Conservation (phyloP, 2,329 filamentous ascomycete genomes). For the Xylaria multiplex region DNA sequence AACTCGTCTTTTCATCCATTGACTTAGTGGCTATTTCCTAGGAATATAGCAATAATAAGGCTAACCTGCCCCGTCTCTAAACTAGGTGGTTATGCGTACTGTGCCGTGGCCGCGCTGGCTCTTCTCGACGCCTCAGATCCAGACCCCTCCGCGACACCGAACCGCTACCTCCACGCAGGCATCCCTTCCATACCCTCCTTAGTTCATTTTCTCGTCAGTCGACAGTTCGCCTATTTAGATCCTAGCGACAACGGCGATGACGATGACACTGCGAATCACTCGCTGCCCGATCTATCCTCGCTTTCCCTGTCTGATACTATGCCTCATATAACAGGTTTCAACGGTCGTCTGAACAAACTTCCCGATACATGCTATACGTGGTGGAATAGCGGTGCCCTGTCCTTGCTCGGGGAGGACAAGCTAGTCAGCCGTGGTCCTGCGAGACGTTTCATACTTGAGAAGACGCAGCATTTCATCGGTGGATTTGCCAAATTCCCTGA, state of each 20-base stretch:
- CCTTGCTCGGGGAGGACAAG: constrained; percentile 67
- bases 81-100: constrained; percentile 88
- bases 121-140: constrained; percentile 73
- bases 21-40: neutral
- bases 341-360: constrained; percentile 89
- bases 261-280: constrained; percentile 53
- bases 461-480: constrained; percentile 87
- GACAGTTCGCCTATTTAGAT: constrained; percentile 68
- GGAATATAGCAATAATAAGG: neutral
- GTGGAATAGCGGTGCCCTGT: constrained; percentile 80
- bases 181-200: constrained; percentile 53
- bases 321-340: constrained; percentile 70
- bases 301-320: constrained; percentile 48
- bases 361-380: constrained; percentile 97
- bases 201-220: constrained; percentile 67
- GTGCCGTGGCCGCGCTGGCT: constrained; percentile 79
- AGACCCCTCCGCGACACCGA: constrained; percentile 41
- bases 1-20: constrained; percentile 6
- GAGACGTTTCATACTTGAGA: constrained; percentile 81
- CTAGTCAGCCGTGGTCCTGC: constrained; percentile 70
- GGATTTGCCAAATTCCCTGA: constrained; percentile 81
- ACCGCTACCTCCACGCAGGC: constrained; percentile 52
- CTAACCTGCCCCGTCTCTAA: constrained; percentile 1
- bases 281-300: constrained; percentile 50
- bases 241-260: constrained; percentile 56